A percentile compares a stretch with the other conserved stretches of the same genome.
Conservation (phyloP, 2,329 filamentous ascomycete genomes). For the Fusarium denticulatum region DNA sequence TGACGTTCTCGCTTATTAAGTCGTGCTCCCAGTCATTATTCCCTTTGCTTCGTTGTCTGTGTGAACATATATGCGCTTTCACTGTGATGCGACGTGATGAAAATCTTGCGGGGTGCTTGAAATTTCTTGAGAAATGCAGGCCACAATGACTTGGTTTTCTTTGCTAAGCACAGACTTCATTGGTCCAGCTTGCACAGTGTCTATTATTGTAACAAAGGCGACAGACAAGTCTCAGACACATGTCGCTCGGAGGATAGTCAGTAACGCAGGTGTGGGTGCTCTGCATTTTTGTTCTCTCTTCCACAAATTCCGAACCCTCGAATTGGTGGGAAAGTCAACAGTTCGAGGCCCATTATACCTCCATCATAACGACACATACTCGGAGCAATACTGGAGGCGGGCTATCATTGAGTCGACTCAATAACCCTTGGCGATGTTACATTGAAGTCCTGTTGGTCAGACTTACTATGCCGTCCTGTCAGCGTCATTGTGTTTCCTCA, state of each 20-base stretch:
- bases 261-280: neutral
- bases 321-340: slow-evolving; percentile 10
- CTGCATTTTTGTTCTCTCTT: slow-evolving; percentile 6
- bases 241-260: slow-evolving; percentile 13
- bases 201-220: slow-evolving; percentile 7
- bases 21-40: slow-evolving; percentile 3
- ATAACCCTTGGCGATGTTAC: slow-evolving; percentile 24
- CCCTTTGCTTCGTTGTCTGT: slow-evolving; percentile 1
- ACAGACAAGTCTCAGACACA: slow-evolving; percentile 4
- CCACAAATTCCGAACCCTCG: slow-evolving; percentile 4
- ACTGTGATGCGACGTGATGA: slow-evolving; percentile 17
- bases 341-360: slow-evolving; percentile 2
- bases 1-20: slow-evolving; percentile 26
- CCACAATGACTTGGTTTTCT: neutral
- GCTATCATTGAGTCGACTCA: slow-evolving; percentile 13
- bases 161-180: neutral
- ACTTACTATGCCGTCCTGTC: neutral
- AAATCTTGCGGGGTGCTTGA: slow-evolving; percentile 24
- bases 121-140: slow-evolving; percentile 3
- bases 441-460: slow-evolving; percentile 25
- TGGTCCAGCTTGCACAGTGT: slow-evolving; percentile 1
- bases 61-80: slow-evolving; percentile 9
- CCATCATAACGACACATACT: neutral
- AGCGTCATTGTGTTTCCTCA: neutral
- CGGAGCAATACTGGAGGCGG: neutral